A percentile compares a stretch with the other conserved stretches of the same genome.
Evolutionary conservation across 2,329 filamentous ascomycete species (phyloP).

Genomic region (Acephala macrosclerotiorum): DNA sequence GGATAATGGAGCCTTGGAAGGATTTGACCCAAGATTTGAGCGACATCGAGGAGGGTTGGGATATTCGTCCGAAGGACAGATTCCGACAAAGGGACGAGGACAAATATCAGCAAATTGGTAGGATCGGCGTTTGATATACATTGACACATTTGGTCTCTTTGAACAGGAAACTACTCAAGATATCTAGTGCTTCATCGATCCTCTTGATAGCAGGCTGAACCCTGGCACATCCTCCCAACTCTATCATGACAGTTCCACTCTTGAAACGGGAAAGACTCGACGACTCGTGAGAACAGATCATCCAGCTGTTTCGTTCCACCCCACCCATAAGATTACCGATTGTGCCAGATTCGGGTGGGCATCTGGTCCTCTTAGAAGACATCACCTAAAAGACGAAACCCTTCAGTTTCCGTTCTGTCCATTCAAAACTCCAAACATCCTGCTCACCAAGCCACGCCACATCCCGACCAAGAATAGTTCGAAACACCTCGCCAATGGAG

Average conservation of each 20-base stretch:
- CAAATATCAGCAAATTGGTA: neutral
- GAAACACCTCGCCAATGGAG: slow-evolving; percentile 1
- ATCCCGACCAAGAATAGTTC: slow-evolving; percentile 9
- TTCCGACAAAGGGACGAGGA: neutral
- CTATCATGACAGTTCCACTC: slow-evolving; percentile 1
- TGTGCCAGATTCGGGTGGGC: neutral
- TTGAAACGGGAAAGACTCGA: slow-evolving; percentile 7
- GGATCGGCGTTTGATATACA: slow-evolving; percentile 15
- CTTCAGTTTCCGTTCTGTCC: neutral
- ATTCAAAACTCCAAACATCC: neutral
- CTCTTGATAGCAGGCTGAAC: neutral
- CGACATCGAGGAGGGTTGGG: neutral
- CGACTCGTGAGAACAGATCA: slow-evolving; percentile 1
- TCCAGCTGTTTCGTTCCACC: slow-evolving; percentile 1
- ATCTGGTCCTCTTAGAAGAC: neutral
- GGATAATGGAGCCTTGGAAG: neutral
- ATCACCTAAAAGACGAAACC: slow-evolving; percentile 3
- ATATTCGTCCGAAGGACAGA: slow-evolving; percentile 2
- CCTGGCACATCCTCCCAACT: slow-evolving; percentile 4
- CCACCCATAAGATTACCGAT: slow-evolving; percentile 2
- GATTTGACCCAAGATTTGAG: neutral
- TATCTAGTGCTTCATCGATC: slow-evolving; percentile 3
- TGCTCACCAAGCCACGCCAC: slow-evolving; percentile 5
- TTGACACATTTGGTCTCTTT: neutral
- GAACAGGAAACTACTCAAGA: slow-evolving; percentile 1